These are phyloP conservation scores for Geoglossum glabrum DNA, from an alignment of 495 filamentous ascomycete species.

Conservation along the genomic window DNA sequence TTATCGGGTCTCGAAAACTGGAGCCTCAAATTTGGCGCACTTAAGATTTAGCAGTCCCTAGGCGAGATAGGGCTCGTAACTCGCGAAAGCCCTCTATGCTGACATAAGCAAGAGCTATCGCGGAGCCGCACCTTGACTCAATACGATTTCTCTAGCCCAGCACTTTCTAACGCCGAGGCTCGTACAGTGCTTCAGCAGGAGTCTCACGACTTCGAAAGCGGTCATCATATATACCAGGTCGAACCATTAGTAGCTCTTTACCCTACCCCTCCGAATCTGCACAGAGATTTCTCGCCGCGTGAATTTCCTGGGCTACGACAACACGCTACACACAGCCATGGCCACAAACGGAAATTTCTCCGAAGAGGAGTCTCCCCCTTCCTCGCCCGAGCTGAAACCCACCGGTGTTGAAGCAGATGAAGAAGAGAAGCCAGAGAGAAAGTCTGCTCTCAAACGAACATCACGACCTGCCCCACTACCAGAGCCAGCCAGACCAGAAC, in stretches of 20 bases:
- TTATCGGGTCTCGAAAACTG: background rate
- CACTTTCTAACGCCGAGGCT: background rate
- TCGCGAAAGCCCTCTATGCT: background rate
- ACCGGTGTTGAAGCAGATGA: constrained; percentile 39
- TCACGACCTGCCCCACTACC: constrained; percentile 26
- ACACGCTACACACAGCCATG: background rate
- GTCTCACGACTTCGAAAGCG: background rate
- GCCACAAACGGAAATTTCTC: constrained; percentile 3
- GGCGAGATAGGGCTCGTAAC: background rate
- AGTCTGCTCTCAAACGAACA: constrained; percentile 52
- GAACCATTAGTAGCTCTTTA: background rate
- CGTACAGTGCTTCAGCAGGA: background rate
- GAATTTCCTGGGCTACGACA: background rate
- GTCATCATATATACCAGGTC: too few relatives aligned
- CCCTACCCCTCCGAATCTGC: background rate
- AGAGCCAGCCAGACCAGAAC: constrained; percentile 46
- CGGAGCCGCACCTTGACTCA: background rate
- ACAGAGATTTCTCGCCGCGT: background rate
- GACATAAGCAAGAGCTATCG: background rate
- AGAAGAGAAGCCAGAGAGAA: constrained; percentile 42
- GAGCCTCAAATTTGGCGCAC: constrained; percentile 1
- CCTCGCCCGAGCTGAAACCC: constrained; percentile 23
- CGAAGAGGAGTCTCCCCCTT: constrained; percentile 3
- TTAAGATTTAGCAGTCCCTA: background rate
- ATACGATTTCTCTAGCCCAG: background rate